Conservation (phyloP, 768 basidiomycete species). For the Phylloporus sp. region DNA sequence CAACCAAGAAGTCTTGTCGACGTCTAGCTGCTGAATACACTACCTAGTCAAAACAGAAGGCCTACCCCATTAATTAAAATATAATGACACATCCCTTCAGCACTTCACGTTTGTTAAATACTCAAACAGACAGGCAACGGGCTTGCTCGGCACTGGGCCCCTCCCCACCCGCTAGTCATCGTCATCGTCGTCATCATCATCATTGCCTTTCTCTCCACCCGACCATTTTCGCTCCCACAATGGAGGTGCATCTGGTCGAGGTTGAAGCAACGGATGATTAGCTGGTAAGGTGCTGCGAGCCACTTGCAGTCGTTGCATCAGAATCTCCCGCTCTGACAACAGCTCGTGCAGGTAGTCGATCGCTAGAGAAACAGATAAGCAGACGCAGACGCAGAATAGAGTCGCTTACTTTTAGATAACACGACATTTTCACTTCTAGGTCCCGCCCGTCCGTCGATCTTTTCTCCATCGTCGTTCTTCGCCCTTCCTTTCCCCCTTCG, state of each 20-base stretch:
- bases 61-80: slow-evolving; percentile 25
- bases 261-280: slow-evolving; percentile 53
- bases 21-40: slow-evolving; percentile 6
- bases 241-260: slow-evolving; percentile 32
- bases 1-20: slow-evolving; percentile 2
- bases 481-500: slow-evolving; percentile 35
- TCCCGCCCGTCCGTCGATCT: slow-evolving; percentile 79
- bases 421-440: slow-evolving; percentile 91
- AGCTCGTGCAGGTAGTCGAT: slow-evolving; percentile 81
- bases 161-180: slow-evolving; percentile 32
- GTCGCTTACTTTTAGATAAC: slow-evolving; percentile 71
- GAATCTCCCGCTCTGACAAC: slow-evolving; percentile 52
- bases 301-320: slow-evolving; percentile 55
- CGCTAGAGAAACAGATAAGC: slow-evolving; percentile 42
- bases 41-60: slow-evolving; percentile 3
- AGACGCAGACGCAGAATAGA: not conserved
- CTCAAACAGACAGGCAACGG: not conserved
- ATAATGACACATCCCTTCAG: slow-evolving; percentile 16
- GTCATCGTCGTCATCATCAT: slow-evolving; percentile 46
- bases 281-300: slow-evolving; percentile 56
- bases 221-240: slow-evolving; percentile 86
- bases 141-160: not conserved
- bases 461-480: slow-evolving; percentile 53
- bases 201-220: slow-evolving; percentile 57
- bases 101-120: slow-evolving; percentile 4